Conservation (phyloP, 2,329 filamentous ascomycete species). For the Neospermospora avenae region DNA sequence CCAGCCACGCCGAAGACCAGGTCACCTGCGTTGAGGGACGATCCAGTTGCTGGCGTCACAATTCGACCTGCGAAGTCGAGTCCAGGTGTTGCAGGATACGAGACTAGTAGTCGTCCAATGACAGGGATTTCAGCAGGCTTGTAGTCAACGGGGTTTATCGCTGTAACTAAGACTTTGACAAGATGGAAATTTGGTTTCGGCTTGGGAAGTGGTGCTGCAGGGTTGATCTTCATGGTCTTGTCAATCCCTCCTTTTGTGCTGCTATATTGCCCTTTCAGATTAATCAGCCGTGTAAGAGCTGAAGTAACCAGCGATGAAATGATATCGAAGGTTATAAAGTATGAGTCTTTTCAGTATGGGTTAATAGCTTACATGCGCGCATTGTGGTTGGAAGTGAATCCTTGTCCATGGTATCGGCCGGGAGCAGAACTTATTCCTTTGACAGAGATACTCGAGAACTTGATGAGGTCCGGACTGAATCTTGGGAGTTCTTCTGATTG, state of each 20-base stretch:
- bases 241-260: slow-evolving; percentile 17
- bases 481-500: too few relatives aligned
- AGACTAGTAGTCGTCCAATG: slow-evolving; percentile 38
- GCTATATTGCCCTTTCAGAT: slow-evolving; percentile 17
- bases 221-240: slow-evolving; percentile 19
- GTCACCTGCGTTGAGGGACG: slow-evolving; percentile 14
- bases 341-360: not conserved
- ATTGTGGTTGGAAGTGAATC: slow-evolving; percentile 6
- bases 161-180: slow-evolving; percentile 17
- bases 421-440: not conserved
- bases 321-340: not conserved
- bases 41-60: slow-evolving; percentile 15
- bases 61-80: slow-evolving; percentile 24
- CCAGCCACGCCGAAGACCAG: slow-evolving; percentile 38
- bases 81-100: slow-evolving; percentile 43
- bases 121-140: slow-evolving; percentile 54
- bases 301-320: not conserved
- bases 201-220: slow-evolving; percentile 11
- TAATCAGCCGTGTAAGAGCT: not conserved
- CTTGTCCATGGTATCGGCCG: not conserved
- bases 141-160: slow-evolving; percentile 48
- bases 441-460: not conserved
- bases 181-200: slow-evolving; percentile 14
- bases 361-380: slow-evolving; percentile 8
- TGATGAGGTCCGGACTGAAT: not conserved